Base-by-base conservation (phyloP, 1,139 yeast species). In the Tardiomyces blankii region DNA sequence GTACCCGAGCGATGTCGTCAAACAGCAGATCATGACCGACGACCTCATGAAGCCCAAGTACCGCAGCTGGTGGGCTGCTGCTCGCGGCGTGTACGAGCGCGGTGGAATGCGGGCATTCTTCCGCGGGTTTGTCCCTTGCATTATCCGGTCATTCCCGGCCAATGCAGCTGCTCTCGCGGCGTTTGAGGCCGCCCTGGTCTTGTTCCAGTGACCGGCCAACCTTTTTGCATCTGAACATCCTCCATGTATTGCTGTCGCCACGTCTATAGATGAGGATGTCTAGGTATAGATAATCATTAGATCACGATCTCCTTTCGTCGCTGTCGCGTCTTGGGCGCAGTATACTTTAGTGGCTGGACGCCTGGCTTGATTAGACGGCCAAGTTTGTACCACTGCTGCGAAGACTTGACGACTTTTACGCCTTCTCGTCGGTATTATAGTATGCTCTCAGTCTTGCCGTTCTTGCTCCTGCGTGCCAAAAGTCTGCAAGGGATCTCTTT, bases 131-230 rank as follows among this genome's bases (percentile, higher is more conserved):
- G 75, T 75, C 7, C 95, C 95, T 2, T 78, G 87, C 25, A 81
- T 85, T 42, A 40, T 62, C 35, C 58, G 73, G 23, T 68, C 72
- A 9, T 86, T 86, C 73, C 95, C 95, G 2, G 93, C 94, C 1
- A 88, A 88, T 61, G 96, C 95, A 1, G 93, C 95, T 8, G 96
- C 96, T 0, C 70, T 88, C 54, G 94, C 94, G 3, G 88, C 94
- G 0, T 88, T 86, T 59, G 96, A 87, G 65, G 80, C 85, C 11
- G 87, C 80, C 14, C 77, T 87, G 81, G 35, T 14, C 5, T 5
- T 30, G 5, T 30, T 30, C 35, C 11, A 30, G 5, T 9, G 35
- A 9, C 5, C 16, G 35, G 35, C 35, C 25, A 21, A 21, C 4
- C 7, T 4, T 21, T 21, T 21, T 21, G 25, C 25, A 21, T 21